Percentiles rank a stretch among this genome's conserved stretches.
Evolutionary conservation across 192 early-diverging fungal species (phyloP).

Genomic region (Coemansia sp.): DNA sequence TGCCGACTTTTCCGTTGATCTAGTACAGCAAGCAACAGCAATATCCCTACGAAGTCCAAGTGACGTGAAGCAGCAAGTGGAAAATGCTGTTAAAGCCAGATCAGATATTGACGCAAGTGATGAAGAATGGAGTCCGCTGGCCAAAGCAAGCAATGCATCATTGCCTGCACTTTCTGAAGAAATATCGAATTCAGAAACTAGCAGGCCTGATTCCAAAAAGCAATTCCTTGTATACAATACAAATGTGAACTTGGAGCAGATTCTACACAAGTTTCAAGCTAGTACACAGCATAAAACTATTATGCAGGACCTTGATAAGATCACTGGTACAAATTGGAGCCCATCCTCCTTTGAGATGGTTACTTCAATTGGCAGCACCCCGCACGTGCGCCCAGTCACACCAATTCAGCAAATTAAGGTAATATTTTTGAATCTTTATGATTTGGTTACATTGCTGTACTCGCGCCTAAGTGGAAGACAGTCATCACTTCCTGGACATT

Average conservation of each 20-base stretch:
- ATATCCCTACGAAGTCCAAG: neutral
- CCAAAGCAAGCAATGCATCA: slow-evolving; percentile 6
- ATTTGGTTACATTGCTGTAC: slow-evolving; percentile 21
- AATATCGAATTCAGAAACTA: neutral
- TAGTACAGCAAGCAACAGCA: slow-evolving; percentile 45
- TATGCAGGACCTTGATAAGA: slow-evolving; percentile 11
- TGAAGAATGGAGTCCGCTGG: slow-evolving; percentile 35
- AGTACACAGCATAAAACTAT: slow-evolving; percentile 18
- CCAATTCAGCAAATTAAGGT: slow-evolving; percentile 41
- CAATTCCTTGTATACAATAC: slow-evolving; percentile 31
- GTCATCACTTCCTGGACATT: neutral
- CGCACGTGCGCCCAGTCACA: slow-evolving; percentile 36
- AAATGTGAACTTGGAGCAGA: slow-evolving; percentile 21
- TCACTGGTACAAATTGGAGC: slow-evolving; percentile 28
- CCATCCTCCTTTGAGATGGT: slow-evolving; percentile 39
- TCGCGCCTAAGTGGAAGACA: slow-evolving; percentile 3
- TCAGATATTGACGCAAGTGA: slow-evolving; percentile 6
- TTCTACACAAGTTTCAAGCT: slow-evolving; percentile 24
- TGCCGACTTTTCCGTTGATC: slow-evolving; percentile 71
- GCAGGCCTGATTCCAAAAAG: neutral
- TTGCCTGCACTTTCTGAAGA: neutral
- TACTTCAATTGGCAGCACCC: slow-evolving; percentile 26
- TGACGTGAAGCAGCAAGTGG: neutral
- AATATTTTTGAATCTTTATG: slow-evolving; percentile 41
- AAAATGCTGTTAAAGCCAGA: neutral